Conservation (phyloP, 2,329 filamentous ascomycete species). For the Fusarium gaditjirri region DNA sequence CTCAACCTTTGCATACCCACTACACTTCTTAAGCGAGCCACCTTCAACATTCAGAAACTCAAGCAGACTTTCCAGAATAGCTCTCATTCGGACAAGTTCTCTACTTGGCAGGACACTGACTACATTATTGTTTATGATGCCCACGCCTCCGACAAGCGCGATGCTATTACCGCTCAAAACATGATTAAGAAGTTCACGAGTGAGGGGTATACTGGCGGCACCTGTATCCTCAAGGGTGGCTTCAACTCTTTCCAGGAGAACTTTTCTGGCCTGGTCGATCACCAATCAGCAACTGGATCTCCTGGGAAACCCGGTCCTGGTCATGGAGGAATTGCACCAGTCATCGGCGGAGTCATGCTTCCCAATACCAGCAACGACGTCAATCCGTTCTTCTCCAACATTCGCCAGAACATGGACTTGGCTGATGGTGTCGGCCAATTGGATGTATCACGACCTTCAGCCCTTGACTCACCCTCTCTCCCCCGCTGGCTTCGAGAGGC, state of each 20-base stretch:
- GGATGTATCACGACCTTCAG: conserved; percentile 61
- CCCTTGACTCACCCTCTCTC: conserved; percentile 63
- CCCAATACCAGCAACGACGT: conserved; percentile 74
- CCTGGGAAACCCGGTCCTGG: conserved; percentile 60
- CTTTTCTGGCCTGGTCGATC: conserved; percentile 73
- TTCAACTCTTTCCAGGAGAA: conserved; percentile 77
- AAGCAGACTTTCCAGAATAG: conserved; percentile 85
- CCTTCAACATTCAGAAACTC: conserved; percentile 89
- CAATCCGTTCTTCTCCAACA: conserved; percentile 95
- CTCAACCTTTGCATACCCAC: conserved; percentile 96
- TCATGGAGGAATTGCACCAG: conserved; percentile 65
- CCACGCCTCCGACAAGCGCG: conserved; percentile 79
- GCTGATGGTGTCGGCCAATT: conserved; percentile 91
- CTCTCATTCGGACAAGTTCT: conserved; percentile 76
- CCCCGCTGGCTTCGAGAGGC: conserved; percentile 83
- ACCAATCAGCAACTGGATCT: conserved; percentile 51
- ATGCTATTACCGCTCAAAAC: conserved; percentile 82
- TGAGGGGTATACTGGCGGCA: conserved; percentile 81
- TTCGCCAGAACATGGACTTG: conserved; percentile 95
- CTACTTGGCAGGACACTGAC: conserved; percentile 77
- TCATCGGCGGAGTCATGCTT: conserved; percentile 90
- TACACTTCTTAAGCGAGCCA: conserved; percentile 88
- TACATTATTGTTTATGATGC: conserved; percentile 90
- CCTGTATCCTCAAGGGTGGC: conserved; percentile 82
- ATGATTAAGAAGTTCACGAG: conserved; percentile 92